Evolutionary conservation across 768 basidiomycete species (phyloP).

Genomic region (Myochromella boudieri): DNA sequence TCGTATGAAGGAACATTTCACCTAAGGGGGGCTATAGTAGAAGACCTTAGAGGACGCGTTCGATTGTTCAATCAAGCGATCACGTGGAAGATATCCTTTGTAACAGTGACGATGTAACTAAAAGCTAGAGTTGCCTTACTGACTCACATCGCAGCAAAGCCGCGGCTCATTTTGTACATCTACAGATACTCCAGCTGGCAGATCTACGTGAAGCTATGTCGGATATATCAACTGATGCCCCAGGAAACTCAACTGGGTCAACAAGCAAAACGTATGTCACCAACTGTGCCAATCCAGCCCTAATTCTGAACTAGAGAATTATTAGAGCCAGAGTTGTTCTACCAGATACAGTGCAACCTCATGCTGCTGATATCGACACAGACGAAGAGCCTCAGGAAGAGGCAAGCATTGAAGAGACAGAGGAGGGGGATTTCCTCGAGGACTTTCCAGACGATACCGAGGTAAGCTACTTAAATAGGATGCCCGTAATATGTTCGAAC

Average conservation of each 20-base stretch:
- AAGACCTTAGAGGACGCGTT: no score
- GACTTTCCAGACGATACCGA: slow-evolving; percentile 85
- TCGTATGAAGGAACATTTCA: no score
- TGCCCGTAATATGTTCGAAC: slow-evolving; percentile 9
- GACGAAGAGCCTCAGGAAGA: slow-evolving; percentile 47
- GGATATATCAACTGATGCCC: slow-evolving; percentile 2
- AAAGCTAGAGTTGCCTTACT: no score
- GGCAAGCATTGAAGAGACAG: slow-evolving; percentile 37
- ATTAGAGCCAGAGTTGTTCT: slow-evolving; percentile 47
- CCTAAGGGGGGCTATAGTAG: no score
- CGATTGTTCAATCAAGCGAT: no score
- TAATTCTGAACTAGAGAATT: slow-evolving; percentile 3
- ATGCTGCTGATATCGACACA: slow-evolving; percentile 34
- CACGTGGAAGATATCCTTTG: no score
- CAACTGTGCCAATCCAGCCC: background rate
- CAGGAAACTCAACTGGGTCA: background rate
- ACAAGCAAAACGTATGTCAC: slow-evolving; percentile 9
- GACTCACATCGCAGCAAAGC: no score
- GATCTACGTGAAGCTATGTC: no score
- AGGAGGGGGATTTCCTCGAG: slow-evolving; percentile 68
- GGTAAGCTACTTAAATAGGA: slow-evolving; percentile 41
- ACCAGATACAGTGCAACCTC: slow-evolving; percentile 35
- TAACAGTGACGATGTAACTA: no score
- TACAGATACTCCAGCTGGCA: no score
- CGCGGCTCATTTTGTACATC: no score